Base-by-base conservation (phyloP, 768 basidiomycete genomes). In the Leccinum imitatum region DNA sequence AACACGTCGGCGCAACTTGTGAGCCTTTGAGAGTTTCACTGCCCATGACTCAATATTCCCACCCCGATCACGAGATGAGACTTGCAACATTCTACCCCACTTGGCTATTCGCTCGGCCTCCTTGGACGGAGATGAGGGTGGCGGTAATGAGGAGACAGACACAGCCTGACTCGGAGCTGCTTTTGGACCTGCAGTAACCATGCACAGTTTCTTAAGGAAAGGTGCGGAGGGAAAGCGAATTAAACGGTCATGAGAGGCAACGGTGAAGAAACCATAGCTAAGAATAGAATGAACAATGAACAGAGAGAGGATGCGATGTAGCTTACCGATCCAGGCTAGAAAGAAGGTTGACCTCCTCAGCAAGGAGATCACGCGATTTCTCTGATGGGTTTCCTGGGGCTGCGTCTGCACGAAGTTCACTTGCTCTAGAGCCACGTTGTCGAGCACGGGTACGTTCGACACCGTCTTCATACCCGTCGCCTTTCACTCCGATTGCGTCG, bases 391-490 rank as follows among this genome's bases (percentile, higher is more conserved):
- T 80, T 13, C 77, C 84, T 5, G 89, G 60, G 4, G 85, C 83
- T 44, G 80, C 77, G 50, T 80, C 79, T 1, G 86, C 84, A 58
- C 81, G 78, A 35, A 84, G 65, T 64, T 90, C 88, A 63, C 83
- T 89, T 13, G 79, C 78, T 66, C 82, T 77, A 65, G 78, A 85
- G 19, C 68, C 68, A 54, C 82, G 80, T 63, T 86, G 71, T 66
- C 89, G 79, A 23, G 92, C 90, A 60, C 96, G 83, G 27, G 95
- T 98, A 39, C 93, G 86, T 75, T 98, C 96, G 7, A 96, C 82
- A 39, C 96, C 96, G 65, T 96, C 94, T 66, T 93, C 91, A 74
- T 87, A 93, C 0, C 96, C 96, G 70, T 98, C 96, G 3, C 95
- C 95, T 69, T 86, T 90, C 39, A 98, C 95, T n/a, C 96, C 96